These are phyloP conservation scores for Tetrapisispora pingtungensis DNA, from an alignment of 805 yeast genomes.

Conservation along the genomic window DNA sequence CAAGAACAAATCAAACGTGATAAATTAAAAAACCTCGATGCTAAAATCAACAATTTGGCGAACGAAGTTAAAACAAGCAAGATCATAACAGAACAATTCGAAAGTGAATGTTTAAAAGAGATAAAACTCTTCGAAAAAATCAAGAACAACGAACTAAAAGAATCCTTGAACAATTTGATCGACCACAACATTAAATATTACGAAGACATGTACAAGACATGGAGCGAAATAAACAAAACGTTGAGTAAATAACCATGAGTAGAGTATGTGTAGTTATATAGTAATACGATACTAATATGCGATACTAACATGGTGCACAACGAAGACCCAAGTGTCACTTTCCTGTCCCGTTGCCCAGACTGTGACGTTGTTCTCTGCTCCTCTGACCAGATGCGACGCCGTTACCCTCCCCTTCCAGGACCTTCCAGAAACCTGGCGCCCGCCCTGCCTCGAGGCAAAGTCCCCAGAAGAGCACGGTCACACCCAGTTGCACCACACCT, in stretches of 20 bases:
- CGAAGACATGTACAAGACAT: conserved; percentile 53
- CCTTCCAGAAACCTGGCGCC: too few species aligned
- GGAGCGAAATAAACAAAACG: conserved; percentile 48
- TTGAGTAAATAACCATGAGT: conserved; percentile 6
- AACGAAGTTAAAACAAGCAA: conserved; percentile 43
- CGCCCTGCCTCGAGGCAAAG: background rate
- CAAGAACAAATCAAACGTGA: conserved; percentile 47
- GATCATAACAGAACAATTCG: conserved; percentile 42
- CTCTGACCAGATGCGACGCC: too few species aligned
- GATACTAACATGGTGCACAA: too few species aligned
- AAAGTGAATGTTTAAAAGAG: conserved; percentile 47
- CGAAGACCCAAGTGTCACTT: too few species aligned
- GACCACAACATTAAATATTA: conserved; percentile 70
- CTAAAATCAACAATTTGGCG: conserved; percentile 39
- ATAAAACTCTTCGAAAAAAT: conserved; percentile 64
- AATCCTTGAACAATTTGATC: conserved; percentile 61
- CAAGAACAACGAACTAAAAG: conserved; percentile 67
- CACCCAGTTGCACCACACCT: too few species aligned
- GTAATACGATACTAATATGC: too few species aligned
- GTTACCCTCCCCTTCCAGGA: background rate
- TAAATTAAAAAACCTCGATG: conserved; percentile 40
- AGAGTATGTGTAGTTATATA: too few species aligned
- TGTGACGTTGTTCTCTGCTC: too few species aligned
- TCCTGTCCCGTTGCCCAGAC: too few species aligned
- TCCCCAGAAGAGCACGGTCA: too few species aligned